Evolutionary conservation across 192 early-diverging fungal species (phyloP).

Genomic region (Linnemannia elongata): DNA sequence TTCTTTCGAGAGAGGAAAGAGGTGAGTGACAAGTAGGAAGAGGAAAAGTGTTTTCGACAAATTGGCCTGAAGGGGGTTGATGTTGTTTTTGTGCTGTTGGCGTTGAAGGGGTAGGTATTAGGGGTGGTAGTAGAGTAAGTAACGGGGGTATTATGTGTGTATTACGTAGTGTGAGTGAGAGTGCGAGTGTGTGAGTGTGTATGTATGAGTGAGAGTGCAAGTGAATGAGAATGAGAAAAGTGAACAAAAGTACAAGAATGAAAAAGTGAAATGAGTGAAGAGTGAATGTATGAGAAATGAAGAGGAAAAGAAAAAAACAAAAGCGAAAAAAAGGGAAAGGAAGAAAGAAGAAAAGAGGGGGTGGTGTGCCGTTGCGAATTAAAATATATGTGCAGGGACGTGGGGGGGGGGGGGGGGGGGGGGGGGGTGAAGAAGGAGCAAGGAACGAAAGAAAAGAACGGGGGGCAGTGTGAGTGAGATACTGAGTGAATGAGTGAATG

Average conservation of each 20-base stretch:
- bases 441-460: too few species aligned
- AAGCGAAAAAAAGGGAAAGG: not conserved
- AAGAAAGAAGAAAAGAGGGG: not conserved
- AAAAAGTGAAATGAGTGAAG: not conserved
- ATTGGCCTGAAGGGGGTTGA: not conserved
- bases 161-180: not conserved
- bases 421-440: not conserved
- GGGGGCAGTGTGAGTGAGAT: too few species aligned
- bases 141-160: not conserved
- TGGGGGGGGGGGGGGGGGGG: not conserved
- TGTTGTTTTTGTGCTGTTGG: not conserved
- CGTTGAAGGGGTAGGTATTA: not conserved
- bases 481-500: too few species aligned
- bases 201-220: not conserved
- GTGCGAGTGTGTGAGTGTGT: not conserved
- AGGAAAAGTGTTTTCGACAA: not conserved
- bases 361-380: not conserved
- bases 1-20: not conserved
- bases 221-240: not conserved
- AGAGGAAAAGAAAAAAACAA: not conserved
- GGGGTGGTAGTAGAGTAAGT: not conserved
- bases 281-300: not conserved
- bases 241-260: not conserved
- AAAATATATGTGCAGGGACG: not conserved
- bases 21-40: not conserved